phyloP scores from a whole-genome alignment of 441 rosid genomes.

The Breynia disticha region DNA sequence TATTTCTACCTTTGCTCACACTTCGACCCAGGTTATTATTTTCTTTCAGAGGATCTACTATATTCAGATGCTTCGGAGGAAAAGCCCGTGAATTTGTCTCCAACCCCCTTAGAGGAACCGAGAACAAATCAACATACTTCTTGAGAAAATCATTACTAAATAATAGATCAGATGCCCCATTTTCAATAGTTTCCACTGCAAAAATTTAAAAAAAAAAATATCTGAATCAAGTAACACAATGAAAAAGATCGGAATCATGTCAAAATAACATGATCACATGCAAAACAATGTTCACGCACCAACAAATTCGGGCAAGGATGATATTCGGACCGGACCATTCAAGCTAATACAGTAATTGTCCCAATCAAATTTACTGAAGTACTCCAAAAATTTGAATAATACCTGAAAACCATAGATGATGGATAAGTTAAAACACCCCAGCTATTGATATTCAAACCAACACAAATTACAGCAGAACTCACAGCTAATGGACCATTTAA shows the following conservation, averaged over 20 bases:
- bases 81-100: constrained; percentile 55
- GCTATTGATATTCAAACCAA: not conserved
- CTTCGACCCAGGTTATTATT: constrained; percentile 93
- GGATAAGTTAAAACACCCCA: constrained; percentile 1
- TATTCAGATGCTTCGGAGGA: constrained; percentile 63
- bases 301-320: constrained; percentile 61
- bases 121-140: constrained; percentile 47
- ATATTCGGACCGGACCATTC: constrained; percentile 57
- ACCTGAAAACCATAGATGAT: constrained; percentile 36
- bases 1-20: constrained; percentile 66
- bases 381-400: constrained; percentile 67
- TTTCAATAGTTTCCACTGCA: constrained; percentile 63
- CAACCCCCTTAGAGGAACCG: constrained; percentile 52
- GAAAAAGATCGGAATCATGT: not conserved
- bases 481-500: constrained; percentile 78
- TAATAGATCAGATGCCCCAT: constrained; percentile 45
- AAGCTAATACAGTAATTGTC: constrained; percentile 80
- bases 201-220: constrained; percentile 5
- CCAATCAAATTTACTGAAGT: constrained; percentile 95
- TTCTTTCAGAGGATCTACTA: constrained; percentile 78
- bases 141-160: constrained; percentile 58
- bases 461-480: constrained; percentile 19
- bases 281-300: constrained; percentile 35
- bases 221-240: constrained; percentile 7
- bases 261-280: not conserved